Evolutionary conservation across 2,329 filamentous ascomycete species (phyloP).

Genomic region (Macrophomina tecta): DNA sequence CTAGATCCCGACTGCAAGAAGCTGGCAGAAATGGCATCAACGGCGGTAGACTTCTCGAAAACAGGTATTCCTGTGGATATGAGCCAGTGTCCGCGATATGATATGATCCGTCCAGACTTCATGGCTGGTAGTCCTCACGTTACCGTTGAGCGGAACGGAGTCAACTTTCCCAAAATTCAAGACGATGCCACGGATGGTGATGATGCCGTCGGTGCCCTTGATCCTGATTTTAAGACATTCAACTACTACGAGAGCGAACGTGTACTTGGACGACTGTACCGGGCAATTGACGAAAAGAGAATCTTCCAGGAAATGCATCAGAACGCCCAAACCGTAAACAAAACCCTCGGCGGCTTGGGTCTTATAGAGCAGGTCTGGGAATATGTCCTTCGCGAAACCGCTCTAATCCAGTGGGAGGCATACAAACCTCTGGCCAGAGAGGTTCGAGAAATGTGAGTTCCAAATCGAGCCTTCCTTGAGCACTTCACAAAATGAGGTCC

Average conservation of each 20-base stretch:
- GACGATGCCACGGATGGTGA: conserved; percentile 39
- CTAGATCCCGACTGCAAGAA: conserved; percentile 42
- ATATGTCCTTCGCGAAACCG: conserved; percentile 47
- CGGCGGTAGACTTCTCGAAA: conserved; percentile 48
- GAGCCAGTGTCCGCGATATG: conserved; percentile 32
- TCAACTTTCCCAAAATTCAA: conserved; percentile 31
- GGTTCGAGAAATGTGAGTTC: conserved; percentile 55
- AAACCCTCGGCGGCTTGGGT: conserved; percentile 25
- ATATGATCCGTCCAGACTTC: conserved; percentile 55
- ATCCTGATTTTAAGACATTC: conserved; percentile 40
- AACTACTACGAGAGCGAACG: conserved; percentile 72
- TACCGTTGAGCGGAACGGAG: conserved; percentile 42
- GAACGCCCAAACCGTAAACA: conserved; percentile 27
- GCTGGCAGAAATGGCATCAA: conserved; percentile 48
- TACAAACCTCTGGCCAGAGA: conserved; percentile 48
- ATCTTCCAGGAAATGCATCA: conserved; percentile 55
- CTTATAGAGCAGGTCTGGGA: conserved; percentile 44
- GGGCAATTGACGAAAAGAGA: conserved; percentile 72
- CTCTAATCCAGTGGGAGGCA: conserved; percentile 50
- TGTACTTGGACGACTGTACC: conserved; percentile 72
- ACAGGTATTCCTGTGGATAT: conserved; percentile 62
- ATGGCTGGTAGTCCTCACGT: conserved; percentile 58
- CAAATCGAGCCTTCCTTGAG: background rate
- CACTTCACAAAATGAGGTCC: no score
- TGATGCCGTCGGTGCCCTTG: conserved; percentile 40